These are phyloP conservation scores for Escovopsis sp. DNA, from an alignment of 2,329 filamentous ascomycete species.

Conservation along the genomic window DNA sequence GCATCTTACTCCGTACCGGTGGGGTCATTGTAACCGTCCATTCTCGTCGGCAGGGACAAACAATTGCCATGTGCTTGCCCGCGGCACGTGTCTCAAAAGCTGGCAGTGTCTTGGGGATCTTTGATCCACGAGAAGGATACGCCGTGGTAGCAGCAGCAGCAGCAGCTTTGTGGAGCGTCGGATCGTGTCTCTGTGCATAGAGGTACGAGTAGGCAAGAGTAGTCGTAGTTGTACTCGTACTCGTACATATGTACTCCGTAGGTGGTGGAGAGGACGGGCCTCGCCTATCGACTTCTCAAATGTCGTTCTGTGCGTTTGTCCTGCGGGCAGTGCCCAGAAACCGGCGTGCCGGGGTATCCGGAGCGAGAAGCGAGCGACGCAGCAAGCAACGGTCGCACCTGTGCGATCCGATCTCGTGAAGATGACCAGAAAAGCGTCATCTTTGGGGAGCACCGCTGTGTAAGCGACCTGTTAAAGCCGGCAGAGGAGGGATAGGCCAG, in stretches of 20 bases:
- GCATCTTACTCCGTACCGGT: no score
- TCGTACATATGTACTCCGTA: no score
- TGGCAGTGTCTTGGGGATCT: background rate
- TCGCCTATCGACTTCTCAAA: background rate
- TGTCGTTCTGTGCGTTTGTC: background rate
- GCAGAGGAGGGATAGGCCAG: background rate
- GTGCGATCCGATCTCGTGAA: conserved; percentile 5
- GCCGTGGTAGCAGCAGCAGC: no score
- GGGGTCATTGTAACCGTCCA: no score
- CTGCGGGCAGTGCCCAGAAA: conserved; percentile 2
- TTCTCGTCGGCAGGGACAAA: no score
- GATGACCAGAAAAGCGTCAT: background rate
- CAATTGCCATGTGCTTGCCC: background rate
- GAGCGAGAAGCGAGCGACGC: background rate
- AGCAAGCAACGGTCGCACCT: conserved; percentile 1
- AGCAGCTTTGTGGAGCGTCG: background rate
- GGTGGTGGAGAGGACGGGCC: background rate
- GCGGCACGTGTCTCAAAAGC: background rate
- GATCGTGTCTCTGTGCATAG: background rate
- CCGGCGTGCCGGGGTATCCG: background rate
- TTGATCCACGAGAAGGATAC: background rate
- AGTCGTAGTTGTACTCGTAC: background rate
- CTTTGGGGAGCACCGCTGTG: background rate
- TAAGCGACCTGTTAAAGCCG: conserved; percentile 1
- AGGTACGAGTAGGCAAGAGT: no score